Conservation (phyloP, 164 flowering plant genomes). For the Magnolia officinalis region DNA sequence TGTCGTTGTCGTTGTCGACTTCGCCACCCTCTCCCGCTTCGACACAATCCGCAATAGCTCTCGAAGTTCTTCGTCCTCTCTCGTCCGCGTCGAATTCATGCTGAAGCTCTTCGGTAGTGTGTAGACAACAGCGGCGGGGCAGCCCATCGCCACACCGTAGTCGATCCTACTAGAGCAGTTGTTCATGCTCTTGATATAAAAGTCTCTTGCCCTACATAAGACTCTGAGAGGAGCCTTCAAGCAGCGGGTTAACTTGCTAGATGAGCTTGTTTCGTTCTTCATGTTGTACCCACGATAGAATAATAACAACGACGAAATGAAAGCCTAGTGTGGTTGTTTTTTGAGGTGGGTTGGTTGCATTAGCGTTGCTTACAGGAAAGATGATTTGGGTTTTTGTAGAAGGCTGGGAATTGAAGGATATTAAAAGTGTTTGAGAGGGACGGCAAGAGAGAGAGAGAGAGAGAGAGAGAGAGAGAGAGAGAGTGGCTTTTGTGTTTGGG, state of each 20-base stretch:
- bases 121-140: constrained; percentile 16
- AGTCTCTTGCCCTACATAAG: constrained; percentile 32
- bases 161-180: constrained; percentile 26
- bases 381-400: neutral
- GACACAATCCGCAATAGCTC: constrained; percentile 47
- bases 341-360: neutral
- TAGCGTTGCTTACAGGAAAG: neutral
- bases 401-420: neutral
- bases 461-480: neutral
- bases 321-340: no score
- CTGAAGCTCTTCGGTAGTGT: constrained; percentile 47
- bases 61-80: constrained; percentile 34
- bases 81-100: constrained; percentile 18
- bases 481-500: neutral
- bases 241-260: constrained; percentile 18
- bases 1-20: constrained; percentile 1
- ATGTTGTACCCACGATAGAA: constrained; percentile 3
- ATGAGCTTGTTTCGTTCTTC: constrained; percentile 11
- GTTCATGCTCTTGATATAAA: constrained; percentile 36
- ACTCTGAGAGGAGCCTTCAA: constrained; percentile 36
- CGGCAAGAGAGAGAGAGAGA: neutral
- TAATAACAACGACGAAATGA: no score
- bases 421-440: neutral
- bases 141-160: constrained; percentile 11
- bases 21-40: constrained; percentile 19